Evolutionary conservation across 345 rosid species (phyloP), one percentile per base, ranked within the genome.

Genomic region (Pistacia atlantica): DNA sequence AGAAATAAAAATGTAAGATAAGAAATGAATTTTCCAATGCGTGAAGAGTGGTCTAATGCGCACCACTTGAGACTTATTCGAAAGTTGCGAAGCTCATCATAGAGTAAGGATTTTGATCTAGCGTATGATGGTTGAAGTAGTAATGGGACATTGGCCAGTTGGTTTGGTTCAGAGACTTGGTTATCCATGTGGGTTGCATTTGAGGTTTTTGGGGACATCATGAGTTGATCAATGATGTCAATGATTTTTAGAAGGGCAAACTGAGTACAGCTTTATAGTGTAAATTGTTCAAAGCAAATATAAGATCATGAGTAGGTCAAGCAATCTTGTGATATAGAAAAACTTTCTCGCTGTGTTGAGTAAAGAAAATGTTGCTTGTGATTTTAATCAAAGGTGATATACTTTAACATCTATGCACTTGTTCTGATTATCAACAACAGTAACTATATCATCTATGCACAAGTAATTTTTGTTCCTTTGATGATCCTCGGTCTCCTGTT

Each of bases 1-100:
- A 91, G 83, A 70, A 85, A 79, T 5, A 79, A 37, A 78, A 90
- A 89, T 0, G 82, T 67, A 81, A 83, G 45, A 73, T 83, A 84
- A 6, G 97, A 91, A n/a, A 90, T 18, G 62, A 63, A 75, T 79
- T 72, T 90, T 31, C 93, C 91, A 2, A 38, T 8, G 78, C 78
- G 66, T 31, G 96, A 77, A 65, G 94, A 86, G 81, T 93, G 98
- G 66, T 93, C 90, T 37, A 93, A 86, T 2, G 93, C 88, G 8
- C 90, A 90, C 90, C 89, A 90, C 71, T 77, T 84, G 52, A 93
- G 94, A 76, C 92, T 80, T 18, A 85, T 61, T 20, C 89, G 88
- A 56, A 91, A 93, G 77, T 72, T 80, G 63, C 71, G 81, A 13
- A 88, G 83, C 74, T 88, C 92, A 56, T 91, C 90, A 0, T 67